Evolutionary conservation across 176 grass and related monocot species (phyloP), one percentile per base, ranked within the genome.

Genomic region (Paspalum notatum): DNA sequence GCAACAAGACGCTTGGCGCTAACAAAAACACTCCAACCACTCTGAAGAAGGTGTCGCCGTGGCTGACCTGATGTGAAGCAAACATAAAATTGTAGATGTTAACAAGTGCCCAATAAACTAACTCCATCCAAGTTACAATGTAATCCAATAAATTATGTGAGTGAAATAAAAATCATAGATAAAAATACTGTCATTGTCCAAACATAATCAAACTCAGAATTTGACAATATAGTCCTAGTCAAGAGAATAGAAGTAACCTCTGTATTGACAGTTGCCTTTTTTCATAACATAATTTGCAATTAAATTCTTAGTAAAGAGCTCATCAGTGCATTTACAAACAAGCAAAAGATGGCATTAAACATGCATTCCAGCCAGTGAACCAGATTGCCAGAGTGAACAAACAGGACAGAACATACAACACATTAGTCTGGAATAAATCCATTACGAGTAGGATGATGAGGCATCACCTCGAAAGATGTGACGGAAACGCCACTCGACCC

Each of bases 1-100:
- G 91, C 91, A 78, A 94, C 90, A 62, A 97, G 91, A 25, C 84
- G 83, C 64, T 94, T 97, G 46, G 90, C 65, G 62, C 94, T 90
- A 75, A 97, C 91, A 82, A 97, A 97, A 40, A 94, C 87, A 85
- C 94, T 97, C 94, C 94, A 97, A 38, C 94, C 94, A 59, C 94
- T 97, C 80, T 97, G 91, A 60, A 97, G 90, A 43, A 97, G 87
- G 84, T 97, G 94, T 62, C 91, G 87, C 67, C 91, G 74, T 76
- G 94, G 94, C 89, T 97, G 91, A 48, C 94, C 94, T 97, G 70
- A 55, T 50, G 69, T 83, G 60, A 79, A 67, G 61, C 15, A 66
- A 71, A 51, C 49, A 58, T 2, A 72, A 48, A 57, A 5, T 61
- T 55, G 37, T 24, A 51, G 22, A 51, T 24, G 71, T 60, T 12